phyloP scores from a whole-genome alignment of 2,329 filamentous ascomycete genomes.

The Tolypocladium capitatum region DNA sequence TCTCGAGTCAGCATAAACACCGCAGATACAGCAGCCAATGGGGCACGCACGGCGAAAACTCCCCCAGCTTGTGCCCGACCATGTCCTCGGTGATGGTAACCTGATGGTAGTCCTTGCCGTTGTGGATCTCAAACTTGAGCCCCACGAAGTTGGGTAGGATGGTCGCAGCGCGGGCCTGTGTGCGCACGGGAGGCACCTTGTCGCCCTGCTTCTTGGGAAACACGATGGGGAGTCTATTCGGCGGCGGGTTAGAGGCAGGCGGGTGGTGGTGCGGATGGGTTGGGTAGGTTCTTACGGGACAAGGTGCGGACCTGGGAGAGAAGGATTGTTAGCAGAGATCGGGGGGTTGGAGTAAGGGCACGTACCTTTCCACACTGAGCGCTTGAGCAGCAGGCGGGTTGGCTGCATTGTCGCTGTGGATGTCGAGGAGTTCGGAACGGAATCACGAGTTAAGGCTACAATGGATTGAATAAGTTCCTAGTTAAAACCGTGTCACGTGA shows the following conservation, averaged over 20 bases:
- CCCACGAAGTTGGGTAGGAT: slow-evolving; percentile 90
- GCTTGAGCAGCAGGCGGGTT: slow-evolving; percentile 53
- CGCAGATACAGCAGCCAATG: neutral
- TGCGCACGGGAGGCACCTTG: slow-evolving; percentile 60
- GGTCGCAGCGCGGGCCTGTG: slow-evolving; percentile 75
- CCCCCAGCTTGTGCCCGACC: slow-evolving; percentile 89
- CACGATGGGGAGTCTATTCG: slow-evolving; percentile 47
- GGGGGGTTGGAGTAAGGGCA: neutral
- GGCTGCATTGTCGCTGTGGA: slow-evolving; percentile 44
- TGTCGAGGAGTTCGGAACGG: neutral
- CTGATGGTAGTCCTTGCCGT: slow-evolving; percentile 77
- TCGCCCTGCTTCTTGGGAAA: slow-evolving; percentile 45
- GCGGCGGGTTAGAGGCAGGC: neutral
- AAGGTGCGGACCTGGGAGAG: slow-evolving; percentile 33
- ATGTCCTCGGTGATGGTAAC: slow-evolving; percentile 84
- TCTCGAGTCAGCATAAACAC: neutral
- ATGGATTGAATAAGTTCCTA: neutral
- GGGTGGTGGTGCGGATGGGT: neutral
- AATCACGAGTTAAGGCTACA: neutral
- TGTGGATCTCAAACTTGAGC: slow-evolving; percentile 79
- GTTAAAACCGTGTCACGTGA: neutral
- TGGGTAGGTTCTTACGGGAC: slow-evolving; percentile 31
- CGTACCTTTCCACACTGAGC: slow-evolving; percentile 81
- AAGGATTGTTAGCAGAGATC: neutral
- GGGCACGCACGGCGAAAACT: slow-evolving; percentile 68